Evolutionary conservation across 2,329 filamentous ascomycete species (phyloP).

Genomic region (Ophidiomyces ophidiicola): DNA sequence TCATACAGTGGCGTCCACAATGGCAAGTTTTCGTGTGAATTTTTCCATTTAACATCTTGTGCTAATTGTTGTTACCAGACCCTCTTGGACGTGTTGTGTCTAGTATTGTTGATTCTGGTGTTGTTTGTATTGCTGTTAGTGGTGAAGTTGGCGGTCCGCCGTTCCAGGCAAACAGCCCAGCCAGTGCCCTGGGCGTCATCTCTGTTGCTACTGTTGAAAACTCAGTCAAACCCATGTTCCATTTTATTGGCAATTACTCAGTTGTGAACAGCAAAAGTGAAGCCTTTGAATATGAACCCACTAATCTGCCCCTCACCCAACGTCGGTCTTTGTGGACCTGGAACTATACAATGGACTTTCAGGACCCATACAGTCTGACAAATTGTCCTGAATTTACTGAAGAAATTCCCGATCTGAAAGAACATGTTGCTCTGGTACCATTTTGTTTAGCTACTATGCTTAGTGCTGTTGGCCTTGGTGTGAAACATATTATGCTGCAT

Average conservation of each 20-base stretch:
- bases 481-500: constrained; percentile 11
- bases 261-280: neutral
- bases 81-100: constrained; percentile 7
- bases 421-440: constrained; percentile 7
- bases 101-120: constrained; percentile 8
- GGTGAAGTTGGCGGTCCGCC: constrained; percentile 8
- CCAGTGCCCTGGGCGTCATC: neutral
- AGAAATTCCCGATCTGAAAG: neutral
- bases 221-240: constrained; percentile 7
- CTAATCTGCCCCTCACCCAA: neutral
- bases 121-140: constrained; percentile 7
- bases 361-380: constrained; percentile 7
- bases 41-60: neutral
- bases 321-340: constrained; percentile 1
- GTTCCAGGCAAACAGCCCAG: constrained; percentile 12
- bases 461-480: constrained; percentile 4
- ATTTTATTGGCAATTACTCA: constrained; percentile 7
- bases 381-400: constrained; percentile 7
- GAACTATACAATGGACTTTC: constrained; percentile 7
- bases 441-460: constrained; percentile 8
- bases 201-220: constrained; percentile 12
- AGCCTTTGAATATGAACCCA: constrained; percentile 10
- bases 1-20: constrained; percentile 25
- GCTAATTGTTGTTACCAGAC: constrained; percentile 6
- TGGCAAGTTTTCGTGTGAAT: constrained; percentile 7